Base-by-base conservation (phyloP, 768 basidiomycete genomes). In the Termitomyces heimii region DNA sequence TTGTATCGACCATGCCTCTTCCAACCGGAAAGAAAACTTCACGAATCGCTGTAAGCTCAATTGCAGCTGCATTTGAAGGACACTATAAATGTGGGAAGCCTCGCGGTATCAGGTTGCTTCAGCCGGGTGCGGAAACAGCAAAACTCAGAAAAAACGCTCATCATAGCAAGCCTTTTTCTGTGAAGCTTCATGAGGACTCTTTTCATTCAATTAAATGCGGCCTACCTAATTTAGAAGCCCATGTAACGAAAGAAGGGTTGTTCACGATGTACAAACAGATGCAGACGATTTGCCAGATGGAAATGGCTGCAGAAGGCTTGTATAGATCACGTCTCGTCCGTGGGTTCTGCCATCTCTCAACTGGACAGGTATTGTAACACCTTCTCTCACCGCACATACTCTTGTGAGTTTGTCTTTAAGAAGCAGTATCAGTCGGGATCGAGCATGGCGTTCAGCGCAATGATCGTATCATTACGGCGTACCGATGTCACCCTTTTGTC, bases 251-350 rank as follows among this genome's bases (percentile, higher is more conserved):
- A 70, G 84, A 89, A 60, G 77, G 26, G 22, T 24, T 86, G 70
- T 81, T 98, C 61, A 78, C 82, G 63, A 89, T 94, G 89, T 99
- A 97, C 83, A 83, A 77, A 68, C 77, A 93, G 68, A 98, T 97
- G 94, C 84, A 83, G 70, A 78, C 82, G 51, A 91, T 97, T 89
- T 84, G 95, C 53, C 80, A 93, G 58, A 95, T 95, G 93, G 96
- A 98, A 75, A 95, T 95, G 88, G 93, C 95, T 12, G 91, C 94
- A 22, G 96, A 98, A 70, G 85, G 89, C 10, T 81, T 98, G 42
- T 99, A 99, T 82, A 97, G 96, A 77, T 90, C 93, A 32, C 98
- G 98, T 71, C 77, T 98, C 60, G 94, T 98, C 65, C 86, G 96
- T 63, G 96, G 96, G 22, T 98, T 99, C 82, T 99, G 96, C 75